These are phyloP conservation scores for Picochlorum costavermella DNA, from an alignment of 139 green algal genomes.

Conservation along the genomic window DNA sequence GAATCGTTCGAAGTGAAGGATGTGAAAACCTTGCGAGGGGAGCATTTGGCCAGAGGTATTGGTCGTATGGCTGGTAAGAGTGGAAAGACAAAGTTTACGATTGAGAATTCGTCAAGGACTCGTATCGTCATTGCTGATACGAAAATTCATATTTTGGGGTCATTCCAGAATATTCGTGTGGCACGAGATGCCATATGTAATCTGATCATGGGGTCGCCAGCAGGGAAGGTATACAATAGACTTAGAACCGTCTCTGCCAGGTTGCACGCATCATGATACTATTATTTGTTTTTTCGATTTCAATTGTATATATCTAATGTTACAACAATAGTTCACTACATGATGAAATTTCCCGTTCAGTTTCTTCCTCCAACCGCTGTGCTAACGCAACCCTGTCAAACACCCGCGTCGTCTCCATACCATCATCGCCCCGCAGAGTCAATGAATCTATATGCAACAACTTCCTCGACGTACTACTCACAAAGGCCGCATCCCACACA, in stretches of 20 bases:
- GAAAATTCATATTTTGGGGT: constrained; percentile 93
- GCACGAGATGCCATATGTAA: constrained; percentile 78
- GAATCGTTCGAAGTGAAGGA: constrained; percentile 99
- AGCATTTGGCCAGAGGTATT: constrained; percentile 94
- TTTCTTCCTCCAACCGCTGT: constrained; percentile 20
- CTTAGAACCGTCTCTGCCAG: constrained; percentile 61
- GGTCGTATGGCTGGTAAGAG: constrained; percentile 88
- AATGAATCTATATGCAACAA: constrained; percentile 44
- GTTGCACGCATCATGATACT: constrained; percentile 36
- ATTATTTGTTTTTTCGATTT: neutral
- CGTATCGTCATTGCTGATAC: constrained; percentile 96
- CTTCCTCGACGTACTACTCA: constrained; percentile 49
- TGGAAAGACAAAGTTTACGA: constrained; percentile 98
- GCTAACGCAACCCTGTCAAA: constrained; percentile 17
- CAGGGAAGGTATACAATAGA: constrained; percentile 94
- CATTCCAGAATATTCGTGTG: constrained; percentile 79
- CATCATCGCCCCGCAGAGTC: neutral
- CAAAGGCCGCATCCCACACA: constrained; percentile 52
- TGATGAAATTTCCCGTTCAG: constrained; percentile 22
- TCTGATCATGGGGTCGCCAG: constrained; percentile 92
- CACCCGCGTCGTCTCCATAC: neutral
- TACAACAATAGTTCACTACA: constrained; percentile 11
- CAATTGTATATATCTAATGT: neutral
- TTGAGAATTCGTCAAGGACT: constrained; percentile 96
- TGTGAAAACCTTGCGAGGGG: constrained; percentile 92